Conservation (phyloP, 2,329 filamentous ascomycete genomes). For the Aspergillus persii region DNA sequence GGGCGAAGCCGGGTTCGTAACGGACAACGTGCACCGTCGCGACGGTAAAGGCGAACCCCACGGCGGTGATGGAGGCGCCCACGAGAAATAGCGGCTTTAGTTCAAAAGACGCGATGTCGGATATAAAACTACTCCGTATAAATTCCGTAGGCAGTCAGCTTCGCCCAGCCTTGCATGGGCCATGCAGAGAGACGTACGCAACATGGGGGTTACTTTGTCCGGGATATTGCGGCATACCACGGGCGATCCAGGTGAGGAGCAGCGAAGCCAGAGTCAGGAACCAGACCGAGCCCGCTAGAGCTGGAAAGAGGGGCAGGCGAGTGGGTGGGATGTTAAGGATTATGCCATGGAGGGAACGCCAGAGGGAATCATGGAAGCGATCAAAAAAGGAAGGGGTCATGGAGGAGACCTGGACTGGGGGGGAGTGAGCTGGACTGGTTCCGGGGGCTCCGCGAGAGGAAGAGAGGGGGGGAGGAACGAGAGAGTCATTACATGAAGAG, state of each 20-base stretch:
- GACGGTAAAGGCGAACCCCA: conserved; percentile 20
- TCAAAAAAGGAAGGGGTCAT: conserved; percentile 1
- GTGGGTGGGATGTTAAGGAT: conserved; percentile 23
- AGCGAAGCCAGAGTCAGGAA: conserved; percentile 19
- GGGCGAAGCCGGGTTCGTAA: conserved; percentile 20
- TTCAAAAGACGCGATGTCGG: conserved; percentile 23
- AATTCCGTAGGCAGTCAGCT: neutral
- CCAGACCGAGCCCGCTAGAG: conserved; percentile 19
- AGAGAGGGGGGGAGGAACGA: neutral
- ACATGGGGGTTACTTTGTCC: conserved; percentile 19
- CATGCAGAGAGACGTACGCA: conserved; percentile 9
- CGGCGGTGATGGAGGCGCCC: conserved; percentile 19
- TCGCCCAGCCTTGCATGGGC: neutral
- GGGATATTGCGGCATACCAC: conserved; percentile 19
- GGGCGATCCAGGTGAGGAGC: conserved; percentile 18
- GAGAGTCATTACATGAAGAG: neutral
- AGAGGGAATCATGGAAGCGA: conserved; percentile 16
- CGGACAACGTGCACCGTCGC: conserved; percentile 22
- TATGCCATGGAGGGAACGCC: conserved; percentile 15
- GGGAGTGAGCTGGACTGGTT: neutral
- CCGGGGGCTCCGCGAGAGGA: neutral
- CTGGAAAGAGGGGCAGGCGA: conserved; percentile 19
- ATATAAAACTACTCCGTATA: conserved; percentile 17
- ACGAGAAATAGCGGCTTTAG: conserved; percentile 22
- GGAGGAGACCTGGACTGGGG: neutral